A percentile compares a stretch with the other conserved stretches of the same genome.
Conservation (phyloP, 441 rosid genomes). For the Adansonia grandidieri region DNA sequence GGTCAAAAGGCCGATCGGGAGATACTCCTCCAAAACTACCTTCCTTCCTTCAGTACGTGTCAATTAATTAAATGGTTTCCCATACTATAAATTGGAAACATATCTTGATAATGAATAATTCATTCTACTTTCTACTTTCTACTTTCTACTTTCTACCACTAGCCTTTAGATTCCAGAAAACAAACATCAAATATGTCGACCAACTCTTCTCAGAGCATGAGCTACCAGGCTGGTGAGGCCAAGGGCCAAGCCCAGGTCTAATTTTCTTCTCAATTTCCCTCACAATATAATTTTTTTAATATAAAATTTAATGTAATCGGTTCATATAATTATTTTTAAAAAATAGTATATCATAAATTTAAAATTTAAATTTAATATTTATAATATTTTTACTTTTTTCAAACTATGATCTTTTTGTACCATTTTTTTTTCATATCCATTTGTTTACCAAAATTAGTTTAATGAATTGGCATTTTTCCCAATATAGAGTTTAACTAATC, state of each 20-base stretch:
- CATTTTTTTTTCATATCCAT: too few species aligned
- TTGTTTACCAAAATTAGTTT: too few species aligned
- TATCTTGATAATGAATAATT: neutral
- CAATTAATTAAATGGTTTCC: neutral
- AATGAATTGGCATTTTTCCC: neutral
- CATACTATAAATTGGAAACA: slow-evolving; percentile 19
- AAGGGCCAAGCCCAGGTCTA: slow-evolving; percentile 73
- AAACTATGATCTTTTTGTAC: too few species aligned
- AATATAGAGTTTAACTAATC: too few species aligned
- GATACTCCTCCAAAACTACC: neutral
- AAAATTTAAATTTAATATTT: too few species aligned
- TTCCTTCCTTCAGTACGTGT: neutral
- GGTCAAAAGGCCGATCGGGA: neutral
- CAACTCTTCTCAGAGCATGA: slow-evolving; percentile 46
- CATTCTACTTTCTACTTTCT: neutral
- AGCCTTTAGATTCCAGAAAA: neutral
- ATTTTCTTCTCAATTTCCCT: neutral
- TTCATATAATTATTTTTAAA: too few species aligned
- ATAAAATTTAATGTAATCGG: too few species aligned
- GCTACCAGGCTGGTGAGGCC: slow-evolving; percentile 67
- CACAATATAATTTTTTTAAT: too few species aligned
- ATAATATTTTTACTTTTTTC: too few species aligned
- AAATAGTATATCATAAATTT: too few species aligned
- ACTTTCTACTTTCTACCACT: neutral
- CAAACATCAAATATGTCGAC: slow-evolving; percentile 47